Evolutionary conservation across 78 protist species (phyloP).

Genomic region (Dictyostelium citrinum): DNA sequence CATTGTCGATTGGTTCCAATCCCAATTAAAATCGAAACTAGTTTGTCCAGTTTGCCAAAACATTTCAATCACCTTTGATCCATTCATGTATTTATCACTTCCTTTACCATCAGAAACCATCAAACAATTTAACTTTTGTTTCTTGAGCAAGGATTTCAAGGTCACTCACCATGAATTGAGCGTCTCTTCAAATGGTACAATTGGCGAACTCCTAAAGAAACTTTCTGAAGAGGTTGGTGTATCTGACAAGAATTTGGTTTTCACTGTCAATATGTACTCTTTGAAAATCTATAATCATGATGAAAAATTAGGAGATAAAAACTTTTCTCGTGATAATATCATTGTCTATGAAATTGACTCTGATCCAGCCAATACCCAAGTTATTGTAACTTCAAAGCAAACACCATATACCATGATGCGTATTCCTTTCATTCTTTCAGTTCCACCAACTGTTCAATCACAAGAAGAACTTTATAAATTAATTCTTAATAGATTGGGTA

Average conservation of each 20-base stretch:
- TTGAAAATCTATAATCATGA: not conserved
- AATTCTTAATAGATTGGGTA: not conserved
- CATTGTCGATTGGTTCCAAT: conserved; percentile 87
- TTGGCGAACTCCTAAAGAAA: not conserved
- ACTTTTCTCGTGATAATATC: not conserved
- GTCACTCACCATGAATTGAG: not conserved
- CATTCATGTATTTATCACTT: conserved; percentile 89
- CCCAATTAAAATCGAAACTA: conserved; percentile 63
- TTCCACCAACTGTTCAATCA: not conserved
- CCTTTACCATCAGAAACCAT: conserved; percentile 83
- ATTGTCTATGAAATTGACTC: conserved; percentile 3
- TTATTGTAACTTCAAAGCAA: conserved; percentile 1
- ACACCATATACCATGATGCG: not conserved
- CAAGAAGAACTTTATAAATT: not conserved
- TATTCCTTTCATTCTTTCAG: conserved; percentile 10
- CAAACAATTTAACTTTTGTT: not conserved
- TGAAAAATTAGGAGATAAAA: not conserved
- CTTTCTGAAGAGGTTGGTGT: not conserved
- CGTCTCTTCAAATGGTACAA: not conserved
- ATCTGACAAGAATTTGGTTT: not conserved
- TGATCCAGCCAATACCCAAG: not conserved
- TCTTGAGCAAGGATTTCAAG: not conserved
- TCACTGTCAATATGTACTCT: not conserved
- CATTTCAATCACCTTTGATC: conserved; percentile 88
- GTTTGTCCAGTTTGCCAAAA: conserved; percentile 77